Conservation (phyloP, 768 basidiomycete species). For the Filobasidium floriforme region DNA sequence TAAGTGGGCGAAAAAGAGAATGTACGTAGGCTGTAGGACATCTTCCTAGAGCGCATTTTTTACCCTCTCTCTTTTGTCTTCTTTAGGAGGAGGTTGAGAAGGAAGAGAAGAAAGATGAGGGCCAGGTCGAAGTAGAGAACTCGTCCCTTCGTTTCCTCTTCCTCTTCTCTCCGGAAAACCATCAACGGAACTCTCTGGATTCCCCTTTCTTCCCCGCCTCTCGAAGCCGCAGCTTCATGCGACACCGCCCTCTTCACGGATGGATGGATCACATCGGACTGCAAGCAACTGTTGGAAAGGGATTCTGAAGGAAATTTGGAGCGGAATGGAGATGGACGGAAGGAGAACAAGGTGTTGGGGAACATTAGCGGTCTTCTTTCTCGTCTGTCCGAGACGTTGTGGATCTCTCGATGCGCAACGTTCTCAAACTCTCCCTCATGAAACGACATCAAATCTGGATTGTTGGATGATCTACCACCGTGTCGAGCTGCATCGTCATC, state of each 20-base stretch:
- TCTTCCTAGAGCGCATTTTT: too few species aligned
- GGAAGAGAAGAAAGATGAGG: constrained; percentile 28
- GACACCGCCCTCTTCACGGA: too few species aligned
- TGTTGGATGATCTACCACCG: background rate
- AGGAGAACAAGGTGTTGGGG: constrained; percentile 9
- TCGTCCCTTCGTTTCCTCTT: too few species aligned
- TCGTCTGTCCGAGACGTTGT: background rate
- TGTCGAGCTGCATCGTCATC: too few species aligned
- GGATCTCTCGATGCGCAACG: background rate
- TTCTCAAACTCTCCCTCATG: constrained; percentile 1
- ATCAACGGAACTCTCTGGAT: too few species aligned
- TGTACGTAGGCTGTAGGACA: too few species aligned
- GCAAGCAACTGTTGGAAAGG: too few species aligned
- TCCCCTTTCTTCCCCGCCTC: too few species aligned
- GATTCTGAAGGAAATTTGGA: too few species aligned
- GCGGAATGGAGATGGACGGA: background rate
- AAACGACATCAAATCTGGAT: constrained; percentile 6
- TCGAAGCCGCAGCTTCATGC: too few species aligned
- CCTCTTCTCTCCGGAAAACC: background rate
- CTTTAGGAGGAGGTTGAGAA: constrained; percentile 24
- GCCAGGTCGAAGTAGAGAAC: constrained; percentile 27
- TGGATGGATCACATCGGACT: too few species aligned
- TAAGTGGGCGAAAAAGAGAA: constrained; percentile 28
- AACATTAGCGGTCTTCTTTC: background rate
- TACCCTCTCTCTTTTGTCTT: too few species aligned